Base-by-base conservation (phyloP, 768 basidiomycete genomes). In the Termitomyces eurrhizus region DNA sequence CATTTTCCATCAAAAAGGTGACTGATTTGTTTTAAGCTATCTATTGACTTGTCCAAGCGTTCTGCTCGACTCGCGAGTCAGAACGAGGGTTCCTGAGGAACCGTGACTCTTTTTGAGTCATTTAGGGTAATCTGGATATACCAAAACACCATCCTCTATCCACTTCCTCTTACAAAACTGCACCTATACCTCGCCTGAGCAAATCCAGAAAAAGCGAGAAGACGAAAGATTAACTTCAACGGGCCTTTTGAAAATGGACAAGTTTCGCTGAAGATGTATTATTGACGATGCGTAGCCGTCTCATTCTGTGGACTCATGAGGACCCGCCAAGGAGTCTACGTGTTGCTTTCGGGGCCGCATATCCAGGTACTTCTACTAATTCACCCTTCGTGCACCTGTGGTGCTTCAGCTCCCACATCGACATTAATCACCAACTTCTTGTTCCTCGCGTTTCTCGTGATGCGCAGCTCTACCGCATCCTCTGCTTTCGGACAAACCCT, bases 401-500 rank as follows among this genome's bases (percentile, higher is more conserved):
- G 1, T 9, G 6, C 6, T 13, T 41, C 41, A 46, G 24, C 24
- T 24, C 11, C 24, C 9, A 5, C n/a, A n/a, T 8, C 7, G 42
- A n/a, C 7, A 44, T 44, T 18, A 4, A 49, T 3, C 18, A n/a
- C 8, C 37, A 18, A 5, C 24, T 3, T 26, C 52, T 29, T 16
- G 24, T 53, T 53, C 36, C n/a, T 29, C 29, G 24, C 37, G 2
- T 14, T 42, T 12, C 26, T 32, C 33, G n/a, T 33, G 32, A 60
- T 56, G 46, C 24, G 8, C 18, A 39, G 32, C 18, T 53, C 50
- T 13, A 54, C 61, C 13, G 35, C 33, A 35, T 67, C 67, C 26
- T 60, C 62, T 58, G 60, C 75, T 26, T 76, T 78, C 58, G 68
- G 73, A 24, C 70, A 78, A 58, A 75, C 78, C 9, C 71, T 78